Base-by-base conservation (phyloP, 2,329 filamentous ascomycete species). In the Colletotrichum shisoi region DNA sequence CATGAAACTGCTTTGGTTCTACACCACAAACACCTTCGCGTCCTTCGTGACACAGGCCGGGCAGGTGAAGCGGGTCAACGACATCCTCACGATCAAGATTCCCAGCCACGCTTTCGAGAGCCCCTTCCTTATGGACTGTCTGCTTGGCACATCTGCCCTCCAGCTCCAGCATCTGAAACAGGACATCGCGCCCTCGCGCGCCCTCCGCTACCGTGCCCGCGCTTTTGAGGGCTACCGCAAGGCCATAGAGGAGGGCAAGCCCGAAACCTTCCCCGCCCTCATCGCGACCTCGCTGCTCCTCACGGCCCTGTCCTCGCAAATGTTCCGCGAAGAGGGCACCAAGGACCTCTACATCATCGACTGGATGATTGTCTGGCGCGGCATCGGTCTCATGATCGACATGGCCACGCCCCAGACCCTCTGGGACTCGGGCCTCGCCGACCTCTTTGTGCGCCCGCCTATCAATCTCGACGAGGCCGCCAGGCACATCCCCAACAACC, bases 1-100 rank as follows among this genome's bases (percentile, higher is more conserved):
- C 67, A 83, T 87, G 82, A 82, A 80, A 69, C 78, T 87, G 46
- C 72, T 87, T 7, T 87, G 84, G 84, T 84, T 85, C 71, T 87
- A 85, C 71, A 83, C 82, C 13, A 77, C 76, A 9, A 73, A 79
- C 39, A 83, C 82, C 9, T 83, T 76, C 69, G 67, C 74, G 3
- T 82, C 82, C 15, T 84, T 87, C 71, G 78, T 81, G 15, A 74
- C 82, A 34, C 74, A 80, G 24, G 73, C 74, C 17, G 76, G 76
- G 42, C 72, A 71, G 7, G 74, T 76, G 3, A 70, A 74, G 11
- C 70, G 75, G 0, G 71, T 82, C 60, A 79, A 82, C 65, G 73
- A 80, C 9, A 77, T 83, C 24, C 78, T 87, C 66, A 80, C 79
- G 66, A 77, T 81, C 31, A 78, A 76, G 24, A 74, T 87, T 49